A percentile compares a stretch with the other conserved stretches of the same genome.
phyloP scores from a whole-genome alignment of 768 basidiomycete genomes.

The Hericium erinaceus region DNA sequence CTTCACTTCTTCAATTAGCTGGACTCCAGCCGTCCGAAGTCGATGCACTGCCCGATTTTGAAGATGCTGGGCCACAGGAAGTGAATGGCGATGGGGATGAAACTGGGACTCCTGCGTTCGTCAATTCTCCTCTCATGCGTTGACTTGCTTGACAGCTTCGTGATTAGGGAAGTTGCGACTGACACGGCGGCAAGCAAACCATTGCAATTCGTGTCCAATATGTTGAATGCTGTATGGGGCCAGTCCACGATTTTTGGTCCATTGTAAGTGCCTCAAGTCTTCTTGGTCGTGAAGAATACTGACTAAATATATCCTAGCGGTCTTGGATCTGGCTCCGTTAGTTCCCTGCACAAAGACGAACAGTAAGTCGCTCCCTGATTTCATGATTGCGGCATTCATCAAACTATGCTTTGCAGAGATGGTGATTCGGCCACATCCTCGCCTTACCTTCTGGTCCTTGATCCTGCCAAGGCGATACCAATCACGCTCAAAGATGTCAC shows the following conservation, averaged over 20 bases:
- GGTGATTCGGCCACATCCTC: neutral
- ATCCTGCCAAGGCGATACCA: conserved; percentile 4
- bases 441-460: neutral
- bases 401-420: neutral
- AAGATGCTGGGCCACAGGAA: neutral
- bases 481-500: conserved; percentile 12
- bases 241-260: conserved; percentile 14
- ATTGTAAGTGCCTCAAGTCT: conserved; percentile 5
- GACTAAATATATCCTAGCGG: neutral
- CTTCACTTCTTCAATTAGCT: neutral
- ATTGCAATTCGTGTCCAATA: conserved; percentile 2
- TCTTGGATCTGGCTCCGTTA: conserved; percentile 3
- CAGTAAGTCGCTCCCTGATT: neutral
- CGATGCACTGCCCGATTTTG: neutral
- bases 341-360: neutral
- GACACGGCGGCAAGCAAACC: conserved; percentile 4
- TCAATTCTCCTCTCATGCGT: neutral
- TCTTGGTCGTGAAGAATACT: neutral
- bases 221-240: neutral
- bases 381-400: neutral
- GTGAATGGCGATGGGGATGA: neutral
- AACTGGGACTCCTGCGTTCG: neutral
- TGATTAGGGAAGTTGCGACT: too few species aligned
- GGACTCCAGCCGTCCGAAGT: neutral
- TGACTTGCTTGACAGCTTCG: neutral